phyloP scores from a whole-genome alignment of 1,284 basidiomycete genomes.

The Rugosomyces carneus region DNA sequence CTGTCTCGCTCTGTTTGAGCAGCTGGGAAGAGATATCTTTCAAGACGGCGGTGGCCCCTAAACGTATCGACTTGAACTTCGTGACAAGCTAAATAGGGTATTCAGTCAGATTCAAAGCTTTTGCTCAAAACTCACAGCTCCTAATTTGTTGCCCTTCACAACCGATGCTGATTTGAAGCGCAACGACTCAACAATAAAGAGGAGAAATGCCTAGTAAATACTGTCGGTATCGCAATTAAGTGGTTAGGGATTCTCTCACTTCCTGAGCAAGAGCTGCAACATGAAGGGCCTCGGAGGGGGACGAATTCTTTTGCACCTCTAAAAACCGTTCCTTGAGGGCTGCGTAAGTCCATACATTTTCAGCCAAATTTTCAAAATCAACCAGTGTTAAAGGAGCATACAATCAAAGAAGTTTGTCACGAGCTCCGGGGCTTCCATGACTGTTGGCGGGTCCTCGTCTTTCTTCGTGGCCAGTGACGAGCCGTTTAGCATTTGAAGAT shows the following conservation, averaged over 20 bases:
- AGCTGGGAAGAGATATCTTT: conserved; percentile 52
- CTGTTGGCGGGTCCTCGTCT: conserved; percentile 57
- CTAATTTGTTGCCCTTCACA: conserved; percentile 68
- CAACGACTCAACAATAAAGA: conserved; percentile 57
- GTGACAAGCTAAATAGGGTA: conserved; percentile 45
- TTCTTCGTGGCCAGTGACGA: conserved; percentile 52
- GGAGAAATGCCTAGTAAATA: conserved; percentile 51
- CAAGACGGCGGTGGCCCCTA: conserved; percentile 43
- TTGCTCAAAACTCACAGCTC: conserved; percentile 37
- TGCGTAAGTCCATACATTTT: conserved; percentile 19
- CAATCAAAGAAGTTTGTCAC: conserved; percentile 59
- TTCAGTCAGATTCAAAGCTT: conserved; percentile 2
- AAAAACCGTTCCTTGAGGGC: conserved; percentile 51
- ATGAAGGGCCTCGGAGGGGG: conserved; percentile 56
- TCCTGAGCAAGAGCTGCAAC: conserved; percentile 70
- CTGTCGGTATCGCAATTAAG: background rate
- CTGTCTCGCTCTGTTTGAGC: conserved; percentile 41
- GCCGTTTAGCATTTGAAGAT: conserved; percentile 40
- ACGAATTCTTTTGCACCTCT: conserved; percentile 30
- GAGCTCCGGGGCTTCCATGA: conserved; percentile 52
- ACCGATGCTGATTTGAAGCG: conserved; percentile 66
- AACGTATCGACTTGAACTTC: conserved; percentile 56
- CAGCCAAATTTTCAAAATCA: conserved; percentile 3
- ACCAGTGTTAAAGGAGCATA: conserved; percentile 18
- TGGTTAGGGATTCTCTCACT: conserved; percentile 27